Conservation (phyloP, 106 monocot species). For the Phalaenopsis equestris region DNA sequence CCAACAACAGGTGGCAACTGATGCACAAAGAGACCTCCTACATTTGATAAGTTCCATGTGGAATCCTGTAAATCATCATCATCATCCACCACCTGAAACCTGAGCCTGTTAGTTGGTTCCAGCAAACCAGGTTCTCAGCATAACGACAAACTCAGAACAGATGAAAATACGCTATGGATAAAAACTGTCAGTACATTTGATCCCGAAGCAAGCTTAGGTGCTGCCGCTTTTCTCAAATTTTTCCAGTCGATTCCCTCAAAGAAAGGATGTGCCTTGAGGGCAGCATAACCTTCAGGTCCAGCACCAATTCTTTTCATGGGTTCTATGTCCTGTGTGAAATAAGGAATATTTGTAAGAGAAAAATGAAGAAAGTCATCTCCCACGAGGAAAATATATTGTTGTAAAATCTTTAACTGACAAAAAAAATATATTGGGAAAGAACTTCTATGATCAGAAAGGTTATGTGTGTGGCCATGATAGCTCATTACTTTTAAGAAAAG, state of each 20-base stretch:
- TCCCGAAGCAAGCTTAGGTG: conserved; percentile 66
- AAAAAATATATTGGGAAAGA: too few relatives aligned
- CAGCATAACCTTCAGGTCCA: conserved; percentile 72
- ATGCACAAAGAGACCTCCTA: conserved; percentile 26
- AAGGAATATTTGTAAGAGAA: neutral
- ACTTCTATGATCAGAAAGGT: too few relatives aligned
- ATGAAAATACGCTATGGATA: neutral
- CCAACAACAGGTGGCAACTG: conserved; percentile 33
- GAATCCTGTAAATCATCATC: conserved; percentile 41
- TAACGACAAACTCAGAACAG: neutral
- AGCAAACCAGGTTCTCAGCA: neutral
- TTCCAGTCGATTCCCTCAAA: conserved; percentile 87
- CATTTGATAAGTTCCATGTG: conserved; percentile 56
- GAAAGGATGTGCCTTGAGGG: conserved; percentile 85
- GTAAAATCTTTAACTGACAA: neutral
- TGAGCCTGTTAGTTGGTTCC: conserved; percentile 9
- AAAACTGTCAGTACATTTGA: conserved; percentile 36
- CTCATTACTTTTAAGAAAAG: too few relatives aligned
- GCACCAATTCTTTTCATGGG: conserved; percentile 74
- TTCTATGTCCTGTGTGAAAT: conserved; percentile 58
- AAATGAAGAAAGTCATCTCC: neutral
- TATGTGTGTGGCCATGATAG: too few relatives aligned
- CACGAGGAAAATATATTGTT: neutral
- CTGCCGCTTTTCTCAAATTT: conserved; percentile 37
- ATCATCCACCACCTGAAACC: conserved; percentile 47